These are phyloP conservation scores for Heteromeles arbutifolia DNA, from an alignment of 306 rosid genomes.

Conservation along the genomic window DNA sequence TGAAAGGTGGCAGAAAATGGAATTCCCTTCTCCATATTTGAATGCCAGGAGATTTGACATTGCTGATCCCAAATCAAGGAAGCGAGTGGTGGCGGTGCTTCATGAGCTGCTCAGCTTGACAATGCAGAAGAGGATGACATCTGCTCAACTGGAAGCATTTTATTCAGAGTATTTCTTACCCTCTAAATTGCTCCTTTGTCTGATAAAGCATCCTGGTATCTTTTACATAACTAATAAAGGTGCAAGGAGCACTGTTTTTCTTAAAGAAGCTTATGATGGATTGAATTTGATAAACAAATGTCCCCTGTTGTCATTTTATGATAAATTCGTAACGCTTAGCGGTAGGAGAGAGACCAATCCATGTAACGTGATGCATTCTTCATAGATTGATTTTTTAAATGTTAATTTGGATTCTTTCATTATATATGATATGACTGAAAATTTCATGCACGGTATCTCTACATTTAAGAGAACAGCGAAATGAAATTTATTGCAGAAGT, in stretches of 20 bases:
- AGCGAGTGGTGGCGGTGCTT: conserved; percentile 65
- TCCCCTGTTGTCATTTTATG: conserved; percentile 43
- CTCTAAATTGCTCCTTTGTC: conserved; percentile 57
- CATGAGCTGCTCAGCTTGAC: conserved; percentile 88
- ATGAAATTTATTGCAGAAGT: not conserved
- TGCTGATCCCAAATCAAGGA: conserved; percentile 60
- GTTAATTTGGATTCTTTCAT: not conserved
- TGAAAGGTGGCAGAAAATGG: conserved; percentile 76
- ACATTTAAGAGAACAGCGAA: not conserved
- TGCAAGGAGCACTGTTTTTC: conserved; percentile 63
- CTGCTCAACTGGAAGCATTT: conserved; percentile 70
- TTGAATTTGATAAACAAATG: conserved; percentile 48
- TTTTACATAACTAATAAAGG: conserved; percentile 92
- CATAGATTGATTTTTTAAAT: conserved; percentile 7
- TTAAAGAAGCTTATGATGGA: conserved; percentile 62
- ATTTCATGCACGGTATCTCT: not conserved
- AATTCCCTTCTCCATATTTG: conserved; percentile 82
- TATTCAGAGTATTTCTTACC: conserved; percentile 72
- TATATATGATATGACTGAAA: not conserved
- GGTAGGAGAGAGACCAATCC: conserved; percentile 51
- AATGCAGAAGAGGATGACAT: conserved; percentile 72
- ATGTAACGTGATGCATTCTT: conserved; percentile 26
- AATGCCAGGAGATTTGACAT: conserved; percentile 68
- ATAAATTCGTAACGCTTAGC: conserved; percentile 42
- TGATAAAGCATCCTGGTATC: conserved; percentile 78